Conservation (phyloP, 495 filamentous ascomycete species). For the Ramalina intermedia region DNA sequence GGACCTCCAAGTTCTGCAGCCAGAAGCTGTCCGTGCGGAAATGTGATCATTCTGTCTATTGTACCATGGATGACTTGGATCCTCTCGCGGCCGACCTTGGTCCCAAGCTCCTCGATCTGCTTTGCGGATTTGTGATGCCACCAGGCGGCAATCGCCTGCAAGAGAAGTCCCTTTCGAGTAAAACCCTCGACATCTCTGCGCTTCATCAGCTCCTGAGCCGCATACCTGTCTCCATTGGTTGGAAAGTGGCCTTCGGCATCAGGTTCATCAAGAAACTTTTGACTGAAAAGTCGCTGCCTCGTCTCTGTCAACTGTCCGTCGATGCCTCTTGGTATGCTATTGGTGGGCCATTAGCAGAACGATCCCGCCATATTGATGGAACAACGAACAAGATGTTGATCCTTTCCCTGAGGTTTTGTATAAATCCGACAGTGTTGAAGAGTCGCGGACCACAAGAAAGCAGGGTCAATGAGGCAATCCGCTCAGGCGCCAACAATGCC, state of each 20-base stretch:
- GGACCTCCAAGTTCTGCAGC: conserved; percentile 34
- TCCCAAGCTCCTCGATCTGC: conserved; percentile 48
- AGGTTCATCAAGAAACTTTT: conserved; percentile 40
- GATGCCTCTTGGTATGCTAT: conserved; percentile 49
- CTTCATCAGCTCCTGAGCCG: conserved; percentile 60
- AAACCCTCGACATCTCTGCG: conserved; percentile 39
- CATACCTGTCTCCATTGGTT: conserved; percentile 65
- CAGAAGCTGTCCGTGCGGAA: conserved; percentile 46
- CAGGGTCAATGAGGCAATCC: conserved; percentile 51
- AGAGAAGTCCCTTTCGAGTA: conserved; percentile 50
- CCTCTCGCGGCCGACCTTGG: conserved; percentile 51
- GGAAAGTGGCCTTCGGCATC: conserved; percentile 51
- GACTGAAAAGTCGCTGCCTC: conserved; percentile 44
- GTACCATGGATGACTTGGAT: conserved; percentile 66
- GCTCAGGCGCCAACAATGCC: conserved; percentile 44
- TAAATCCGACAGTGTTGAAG: conserved; percentile 43
- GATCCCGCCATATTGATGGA: neutral
- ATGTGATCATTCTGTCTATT: conserved; percentile 57
- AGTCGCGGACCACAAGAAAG: conserved; percentile 59
- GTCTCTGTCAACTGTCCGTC: conserved; percentile 40
- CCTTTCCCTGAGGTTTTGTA: conserved; percentile 54
- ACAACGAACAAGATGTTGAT: conserved; percentile 35
- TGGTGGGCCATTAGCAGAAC: neutral
- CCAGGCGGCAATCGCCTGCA: conserved; percentile 63
- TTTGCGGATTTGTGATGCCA: conserved; percentile 59